Conservation (phyloP, 2,329 filamentous ascomycete genomes). For the Ophiostoma novo-ulmi region DNA sequence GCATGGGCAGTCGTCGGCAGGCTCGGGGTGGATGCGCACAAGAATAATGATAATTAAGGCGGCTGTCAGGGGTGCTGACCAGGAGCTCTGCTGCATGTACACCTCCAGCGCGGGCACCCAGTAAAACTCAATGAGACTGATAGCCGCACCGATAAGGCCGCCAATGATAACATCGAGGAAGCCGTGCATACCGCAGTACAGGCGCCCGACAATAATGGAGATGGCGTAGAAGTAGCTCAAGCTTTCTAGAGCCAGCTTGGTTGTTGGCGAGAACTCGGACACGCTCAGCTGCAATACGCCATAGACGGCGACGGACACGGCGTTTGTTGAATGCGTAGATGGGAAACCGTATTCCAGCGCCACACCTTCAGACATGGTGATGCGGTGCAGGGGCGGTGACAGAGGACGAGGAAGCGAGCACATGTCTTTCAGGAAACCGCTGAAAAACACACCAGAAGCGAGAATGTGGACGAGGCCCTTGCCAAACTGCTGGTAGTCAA, state of each 20-base stretch:
- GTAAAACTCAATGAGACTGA: constrained; percentile 56
- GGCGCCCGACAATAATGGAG: constrained; percentile 82
- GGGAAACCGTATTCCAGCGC: constrained; percentile 96
- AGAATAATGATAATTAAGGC: constrained; percentile 65
- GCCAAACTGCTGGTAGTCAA: constrained; percentile 76
- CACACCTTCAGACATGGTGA: constrained; percentile 95
- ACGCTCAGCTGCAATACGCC: constrained; percentile 65
- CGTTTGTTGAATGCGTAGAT: constrained; percentile 94
- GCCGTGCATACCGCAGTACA: constrained; percentile 99
- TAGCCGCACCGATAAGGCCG: constrained; percentile 65
- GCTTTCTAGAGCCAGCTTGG: constrained; percentile 58
- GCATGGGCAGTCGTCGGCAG: constrained; percentile 92
- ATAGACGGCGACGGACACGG: constrained; percentile 83
- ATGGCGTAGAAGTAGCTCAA: constrained; percentile 77
- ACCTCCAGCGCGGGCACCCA: constrained; percentile 60
- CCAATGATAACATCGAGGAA: constrained; percentile 87
- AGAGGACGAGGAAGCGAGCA: constrained; percentile 86
- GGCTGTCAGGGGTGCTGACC: constrained; percentile 59
- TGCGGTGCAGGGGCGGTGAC: constrained; percentile 85
- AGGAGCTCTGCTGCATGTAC: constrained; percentile 62
- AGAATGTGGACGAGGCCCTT: constrained; percentile 75
- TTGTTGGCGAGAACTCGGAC: constrained; percentile 54
- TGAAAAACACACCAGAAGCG: constrained; percentile 75
- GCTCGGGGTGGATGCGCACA: constrained; percentile 88
- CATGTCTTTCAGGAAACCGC: constrained; percentile 90